A percentile compares a stretch with the other conserved stretches of the same genome.
These are phyloP conservation scores for Coemansia sp. DNA, from an alignment of 192 early-diverging fungal genomes.

Conservation along the genomic window DNA sequence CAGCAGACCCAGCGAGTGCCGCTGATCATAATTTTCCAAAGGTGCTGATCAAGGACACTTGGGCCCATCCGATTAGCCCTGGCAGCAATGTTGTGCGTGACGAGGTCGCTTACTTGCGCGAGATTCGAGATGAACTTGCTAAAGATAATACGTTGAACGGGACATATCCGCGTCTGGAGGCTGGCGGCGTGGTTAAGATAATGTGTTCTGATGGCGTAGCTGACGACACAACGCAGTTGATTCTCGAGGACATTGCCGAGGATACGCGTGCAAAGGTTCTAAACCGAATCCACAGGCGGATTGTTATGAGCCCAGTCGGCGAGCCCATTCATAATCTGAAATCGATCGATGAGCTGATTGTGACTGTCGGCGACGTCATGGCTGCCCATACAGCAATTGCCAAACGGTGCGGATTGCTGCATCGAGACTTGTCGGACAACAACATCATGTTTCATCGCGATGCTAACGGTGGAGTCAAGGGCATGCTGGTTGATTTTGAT, in stretches of 20 bases:
- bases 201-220: too few species aligned
- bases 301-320: neutral
- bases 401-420: conserved; percentile 4
- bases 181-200: conserved; percentile 4
- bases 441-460: conserved; percentile 26
- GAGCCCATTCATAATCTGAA: neutral
- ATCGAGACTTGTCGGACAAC: conserved; percentile 26
- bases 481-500: conserved; percentile 32
- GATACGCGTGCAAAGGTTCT: neutral
- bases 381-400: neutral
- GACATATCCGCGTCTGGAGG: conserved; percentile 2
- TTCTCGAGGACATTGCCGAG: neutral
- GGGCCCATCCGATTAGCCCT: neutral
- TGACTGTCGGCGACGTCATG: conserved; percentile 8
- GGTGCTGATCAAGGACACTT: conserved; percentile 11
- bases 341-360: conserved; percentile 8
- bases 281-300: neutral
- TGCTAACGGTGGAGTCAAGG: neutral
- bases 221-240: neutral
- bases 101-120: conserved; percentile 1
- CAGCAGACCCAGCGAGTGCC: neutral
- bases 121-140: conserved; percentile 2
- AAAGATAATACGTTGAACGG: neutral
- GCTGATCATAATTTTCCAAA: neutral
- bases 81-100: neutral